Base-by-base conservation (phyloP, 331 rosid genomes). In the Spiraea crenata region DNA sequence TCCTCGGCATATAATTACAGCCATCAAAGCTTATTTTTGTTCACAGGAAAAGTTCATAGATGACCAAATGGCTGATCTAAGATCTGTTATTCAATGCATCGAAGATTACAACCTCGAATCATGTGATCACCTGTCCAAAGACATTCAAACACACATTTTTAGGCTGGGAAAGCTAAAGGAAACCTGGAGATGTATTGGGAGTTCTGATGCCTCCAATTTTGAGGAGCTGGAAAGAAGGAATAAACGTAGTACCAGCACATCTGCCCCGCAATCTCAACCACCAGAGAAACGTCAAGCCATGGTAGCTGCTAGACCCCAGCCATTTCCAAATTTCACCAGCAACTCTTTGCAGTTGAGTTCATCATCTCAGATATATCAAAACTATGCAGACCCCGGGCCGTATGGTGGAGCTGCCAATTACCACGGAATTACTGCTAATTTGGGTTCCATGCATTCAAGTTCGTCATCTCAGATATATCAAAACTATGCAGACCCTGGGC, bases 61-160 rank as follows among this genome's bases (percentile, higher is more conserved):
- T 48, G 52, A 50, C 47, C 81, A 77, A 72, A 63, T 77, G 49
- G 57, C 52, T 11, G 79, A 72, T 63, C 41, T 73, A 17, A 77
- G 60, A 57, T 64, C 38, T 5, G 73, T 77, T 9, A 64, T 69
- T 12, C 12, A 13, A 51, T 81, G 69, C 54, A 46, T 77, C 9
- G 20, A 49, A 47, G 71, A 73, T 9, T 64, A 63, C 78, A 73
- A 77, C 68, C 82, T 81, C 25, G 52, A 67, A 65, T 57, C 65
- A 25, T 25, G 31, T 39, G 67, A 48, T 42, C 63, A 62, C 38
- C 57, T 56, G 10, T 37, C 38, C 17, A 42, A 14, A 17, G 47
- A 25, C 34, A 78, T 81, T 64, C 76, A 20, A 66, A 40, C 20
- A 4, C 54, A 47, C 2, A 52, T 73, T 51, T 40, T 9, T 5